phyloP scores from a whole-genome alignment of 2,329 filamentous ascomycete genomes.

The Fusarium scirpi region DNA sequence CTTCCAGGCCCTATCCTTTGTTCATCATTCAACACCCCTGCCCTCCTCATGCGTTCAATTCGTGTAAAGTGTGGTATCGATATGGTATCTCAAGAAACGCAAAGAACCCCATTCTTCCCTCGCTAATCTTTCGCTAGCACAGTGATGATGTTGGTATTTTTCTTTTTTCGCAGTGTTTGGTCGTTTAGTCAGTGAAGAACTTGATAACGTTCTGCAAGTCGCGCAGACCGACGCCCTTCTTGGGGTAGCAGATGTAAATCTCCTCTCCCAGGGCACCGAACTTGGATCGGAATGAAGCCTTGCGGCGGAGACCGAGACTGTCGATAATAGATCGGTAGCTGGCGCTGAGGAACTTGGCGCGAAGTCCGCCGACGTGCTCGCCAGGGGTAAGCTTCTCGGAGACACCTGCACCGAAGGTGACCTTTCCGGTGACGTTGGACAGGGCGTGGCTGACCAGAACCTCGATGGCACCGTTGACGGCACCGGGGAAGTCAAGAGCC shows the following conservation, averaged over 20 bases:
- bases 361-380: constrained; percentile 82
- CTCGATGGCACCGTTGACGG: constrained; percentile 90
- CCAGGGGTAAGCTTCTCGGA: constrained; percentile 79
- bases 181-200: constrained; percentile 81
- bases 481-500: constrained; percentile 89
- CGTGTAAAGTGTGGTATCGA: constrained; percentile 28
- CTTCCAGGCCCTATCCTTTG: constrained; percentile 24
- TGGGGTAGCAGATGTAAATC: constrained; percentile 90
- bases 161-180: neutral
- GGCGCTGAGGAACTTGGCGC: constrained; percentile 83
- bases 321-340: constrained; percentile 87
- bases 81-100: constrained; percentile 35
- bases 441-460: constrained; percentile 80
- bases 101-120: constrained; percentile 4
- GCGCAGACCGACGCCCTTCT: constrained; percentile 83
- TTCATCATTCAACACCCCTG: constrained; percentile 7
- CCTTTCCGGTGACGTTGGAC: constrained; percentile 61
- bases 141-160: neutral
- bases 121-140: constrained; percentile 9
- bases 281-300: constrained; percentile 92
- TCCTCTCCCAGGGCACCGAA: constrained; percentile 86
- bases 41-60: constrained; percentile 11
- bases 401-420: constrained; percentile 91
- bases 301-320: constrained; percentile 83
- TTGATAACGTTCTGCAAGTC: constrained; percentile 88